A percentile compares a stretch with the other conserved stretches of the same genome.
Conservation (phyloP, 208 protist genomes). For the Crithidia fasciculata region DNA sequence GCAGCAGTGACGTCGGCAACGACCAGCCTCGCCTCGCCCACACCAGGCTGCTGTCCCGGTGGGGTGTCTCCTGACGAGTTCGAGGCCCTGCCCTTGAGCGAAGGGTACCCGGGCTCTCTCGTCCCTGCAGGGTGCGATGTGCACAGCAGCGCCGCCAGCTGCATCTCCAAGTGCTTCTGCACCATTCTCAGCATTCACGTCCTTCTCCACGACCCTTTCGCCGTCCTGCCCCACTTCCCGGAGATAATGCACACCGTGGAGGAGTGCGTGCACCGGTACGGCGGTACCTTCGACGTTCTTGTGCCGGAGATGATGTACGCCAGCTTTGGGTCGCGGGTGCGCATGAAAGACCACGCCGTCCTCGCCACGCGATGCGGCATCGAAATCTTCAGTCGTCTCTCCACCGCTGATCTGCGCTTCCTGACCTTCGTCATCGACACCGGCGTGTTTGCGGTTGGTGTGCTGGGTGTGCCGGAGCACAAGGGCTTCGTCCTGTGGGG, state of each 20-base stretch:
- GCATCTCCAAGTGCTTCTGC: constrained; percentile 39
- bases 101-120: not conserved
- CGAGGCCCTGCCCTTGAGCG: not conserved
- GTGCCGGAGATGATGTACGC: constrained; percentile 45
- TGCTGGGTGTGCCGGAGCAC: constrained; percentile 43
- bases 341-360: constrained; percentile 38
- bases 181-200: constrained; percentile 30
- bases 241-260: constrained; percentile 35
- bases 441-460: constrained; percentile 38
- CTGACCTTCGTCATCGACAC: constrained; percentile 44
- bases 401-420: constrained; percentile 16
- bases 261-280: constrained; percentile 39
- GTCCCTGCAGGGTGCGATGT: not conserved
- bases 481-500: constrained; percentile 47
- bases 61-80: not conserved
- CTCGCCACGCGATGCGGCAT: constrained; percentile 41
- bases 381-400: constrained; percentile 37
- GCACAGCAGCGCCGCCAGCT: not conserved
- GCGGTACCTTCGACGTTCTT: constrained; percentile 45
- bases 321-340: constrained; percentile 37
- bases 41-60: not conserved
- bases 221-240: constrained; percentile 18
- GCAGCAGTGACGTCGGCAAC: not conserved
- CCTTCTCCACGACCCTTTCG: constrained; percentile 11
- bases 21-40: not conserved